Conservation (phyloP, 140 eudicot species). For the Anethum foeniculum region DNA sequence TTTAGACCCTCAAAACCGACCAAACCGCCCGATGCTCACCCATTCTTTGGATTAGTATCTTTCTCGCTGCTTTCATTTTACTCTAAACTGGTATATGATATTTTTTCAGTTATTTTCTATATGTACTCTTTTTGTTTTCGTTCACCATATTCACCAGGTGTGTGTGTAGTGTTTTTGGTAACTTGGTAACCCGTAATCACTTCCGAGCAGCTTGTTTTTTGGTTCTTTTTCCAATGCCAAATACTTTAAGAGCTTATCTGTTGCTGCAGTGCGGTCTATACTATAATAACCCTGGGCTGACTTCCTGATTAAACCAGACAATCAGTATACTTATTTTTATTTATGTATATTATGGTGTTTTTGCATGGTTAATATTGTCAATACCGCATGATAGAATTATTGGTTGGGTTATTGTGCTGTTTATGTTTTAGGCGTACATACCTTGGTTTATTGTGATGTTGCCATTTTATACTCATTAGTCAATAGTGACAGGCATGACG, state of each 20-base stretch:
- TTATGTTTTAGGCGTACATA: neutral
- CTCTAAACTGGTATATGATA: neutral
- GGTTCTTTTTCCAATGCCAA: too few relatives aligned
- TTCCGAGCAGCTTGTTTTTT: neutral
- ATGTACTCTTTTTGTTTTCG: neutral
- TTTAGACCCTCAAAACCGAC: too few relatives aligned
- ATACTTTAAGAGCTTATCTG: too few relatives aligned
- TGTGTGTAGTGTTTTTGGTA: neutral
- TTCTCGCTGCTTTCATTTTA: neutral
- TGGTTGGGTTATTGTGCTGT: neutral
- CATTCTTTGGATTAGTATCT: neutral
- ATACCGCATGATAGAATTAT: neutral
- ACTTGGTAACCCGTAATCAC: neutral
- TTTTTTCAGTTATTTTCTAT: neutral
- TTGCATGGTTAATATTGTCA: neutral
- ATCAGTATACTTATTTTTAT: neutral
- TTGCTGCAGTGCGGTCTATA: too few relatives aligned
- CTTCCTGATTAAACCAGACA: neutral
- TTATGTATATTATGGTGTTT: neutral
- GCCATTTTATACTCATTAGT: neutral
- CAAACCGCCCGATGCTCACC: too few relatives aligned
- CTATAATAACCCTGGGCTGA: neutral
- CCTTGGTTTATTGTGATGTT: neutral
- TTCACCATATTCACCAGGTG: neutral
- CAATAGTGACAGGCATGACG: neutral